Conservation (phyloP, 2,329 filamentous ascomycete genomes). For the Dichotomopilus funicola region DNA sequence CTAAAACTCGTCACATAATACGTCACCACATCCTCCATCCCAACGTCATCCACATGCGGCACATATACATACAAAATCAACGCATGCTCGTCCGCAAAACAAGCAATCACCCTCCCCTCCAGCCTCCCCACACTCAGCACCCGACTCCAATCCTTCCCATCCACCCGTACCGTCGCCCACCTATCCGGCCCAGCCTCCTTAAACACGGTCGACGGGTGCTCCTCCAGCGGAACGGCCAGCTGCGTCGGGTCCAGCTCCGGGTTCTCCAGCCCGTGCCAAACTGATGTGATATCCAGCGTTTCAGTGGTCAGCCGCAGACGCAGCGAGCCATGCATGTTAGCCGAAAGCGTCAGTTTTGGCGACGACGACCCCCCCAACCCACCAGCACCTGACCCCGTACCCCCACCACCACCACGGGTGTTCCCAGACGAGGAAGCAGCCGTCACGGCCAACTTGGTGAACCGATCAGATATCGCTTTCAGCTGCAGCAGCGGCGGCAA, state of each 20-base stretch:
- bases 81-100: slow-evolving; percentile 74
- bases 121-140: slow-evolving; percentile 89
- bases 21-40: slow-evolving; percentile 66
- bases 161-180: slow-evolving; percentile 86
- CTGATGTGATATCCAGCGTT: slow-evolving; percentile 73
- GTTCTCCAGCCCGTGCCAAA: slow-evolving; percentile 81
- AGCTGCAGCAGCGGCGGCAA: slow-evolving; percentile 81
- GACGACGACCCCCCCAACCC: slow-evolving; percentile 24
- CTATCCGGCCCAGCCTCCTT: slow-evolving; percentile 68
- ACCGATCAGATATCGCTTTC: slow-evolving; percentile 90
- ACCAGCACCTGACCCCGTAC: background rate
- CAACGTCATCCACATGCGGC: slow-evolving; percentile 59
- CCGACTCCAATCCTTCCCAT: slow-evolving; percentile 88
- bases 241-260: slow-evolving; percentile 77
- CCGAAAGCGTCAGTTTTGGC: slow-evolving; percentile 75
- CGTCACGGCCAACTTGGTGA: slow-evolving; percentile 70
- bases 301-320: slow-evolving; percentile 76
- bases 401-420: slow-evolving; percentile 7
- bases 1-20: slow-evolving; percentile 37
- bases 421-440: slow-evolving; percentile 25
- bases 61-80: slow-evolving; percentile 80
- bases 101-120: slow-evolving; percentile 88
- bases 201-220: slow-evolving; percentile 78
- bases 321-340: slow-evolving; percentile 90
- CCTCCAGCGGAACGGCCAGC: slow-evolving; percentile 62